Conservation (phyloP, 2,329 filamentous ascomycete genomes). For the Cytospora piceicola region DNA sequence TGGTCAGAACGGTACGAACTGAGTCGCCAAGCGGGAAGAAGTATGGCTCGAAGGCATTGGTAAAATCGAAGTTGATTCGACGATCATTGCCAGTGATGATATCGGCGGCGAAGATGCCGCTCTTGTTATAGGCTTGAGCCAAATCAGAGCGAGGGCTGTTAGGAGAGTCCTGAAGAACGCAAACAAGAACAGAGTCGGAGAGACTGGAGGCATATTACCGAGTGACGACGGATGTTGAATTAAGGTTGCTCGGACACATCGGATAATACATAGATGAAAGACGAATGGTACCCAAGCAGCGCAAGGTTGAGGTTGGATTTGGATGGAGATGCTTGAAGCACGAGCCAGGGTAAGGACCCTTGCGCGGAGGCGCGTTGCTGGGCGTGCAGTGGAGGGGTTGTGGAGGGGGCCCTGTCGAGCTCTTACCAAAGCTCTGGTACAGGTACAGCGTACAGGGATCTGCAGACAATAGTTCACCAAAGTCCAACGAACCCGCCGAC, state of each 20-base stretch:
- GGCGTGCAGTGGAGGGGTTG: neutral
- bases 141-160: too few relatives aligned
- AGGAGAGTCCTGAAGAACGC: too few relatives aligned
- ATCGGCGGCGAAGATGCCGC: neutral
- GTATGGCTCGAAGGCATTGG: neutral
- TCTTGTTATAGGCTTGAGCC: too few relatives aligned
- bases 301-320: neutral
- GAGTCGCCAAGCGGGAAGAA: neutral
- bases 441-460: neutral
- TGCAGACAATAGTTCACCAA: too few relatives aligned
- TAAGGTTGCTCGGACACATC: neutral
- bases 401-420: neutral
- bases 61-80: neutral
- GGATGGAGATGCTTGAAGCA: neutral
- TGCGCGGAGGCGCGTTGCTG: too few relatives aligned
- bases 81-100: neutral
- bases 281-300: constrained; percentile 39
- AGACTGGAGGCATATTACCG: neutral
- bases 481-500: neutral
- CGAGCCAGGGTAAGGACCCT: neutral
- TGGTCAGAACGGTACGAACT: neutral
- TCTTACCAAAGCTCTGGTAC: neutral
- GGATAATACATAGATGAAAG: constrained; percentile 30
- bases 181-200: too few relatives aligned
- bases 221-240: neutral